Evolutionary conservation across 257 asterid genomes (phyloP), one percentile per base, ranked within the genome.

Genomic region (Buddleja alternifolia): DNA sequence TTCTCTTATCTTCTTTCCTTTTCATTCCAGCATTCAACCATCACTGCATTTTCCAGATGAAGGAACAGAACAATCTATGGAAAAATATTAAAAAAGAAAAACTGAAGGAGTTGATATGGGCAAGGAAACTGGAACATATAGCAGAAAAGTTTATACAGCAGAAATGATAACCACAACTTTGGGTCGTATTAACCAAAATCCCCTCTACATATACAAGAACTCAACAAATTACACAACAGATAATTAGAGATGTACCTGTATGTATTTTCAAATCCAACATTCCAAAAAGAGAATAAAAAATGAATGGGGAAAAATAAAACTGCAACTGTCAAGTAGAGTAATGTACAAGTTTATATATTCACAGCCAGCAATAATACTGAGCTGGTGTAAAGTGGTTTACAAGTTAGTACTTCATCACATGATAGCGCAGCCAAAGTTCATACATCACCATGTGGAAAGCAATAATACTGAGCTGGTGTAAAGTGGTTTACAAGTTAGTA

Each of bases 381-480:
- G 67, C 56, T 29, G 45, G 46, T 40, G 42, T 63, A 10, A 61
- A 60, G 47, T 23, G 62, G 39, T 65, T 67, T 63, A 42, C 56
- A 29, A 53, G 75, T 77, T 74, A 94, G 80, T 94, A 94, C 84
- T 89, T 94, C 83, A 94, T 69, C 65, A 91, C 90, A 55, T 85
- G 89, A 78, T 83, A 96, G 8, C 99, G 97, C 66, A 91, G 64
- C 99, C 99, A 94, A 46, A 94, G 96, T 21, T 94, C 99, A 51
- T 39, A 51, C 12, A 55, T 57, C 16, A 55, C 41, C 68, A 17
- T 46, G 67, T 44, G 21, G 14, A n/a, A n/a, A n/a, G n/a, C n/a
- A n/a, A n/a, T n/a, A n/a, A n/a, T n/a, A n/a, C 63, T 25, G 48
- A 29, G 67, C 57, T 32, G 46, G 47, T 41, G 44, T 64, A 10